Evolutionary conservation across 257 asterid species (phyloP), one percentile per base, ranked within the genome.

Genomic region (Solanum pimpinellifolium): DNA sequence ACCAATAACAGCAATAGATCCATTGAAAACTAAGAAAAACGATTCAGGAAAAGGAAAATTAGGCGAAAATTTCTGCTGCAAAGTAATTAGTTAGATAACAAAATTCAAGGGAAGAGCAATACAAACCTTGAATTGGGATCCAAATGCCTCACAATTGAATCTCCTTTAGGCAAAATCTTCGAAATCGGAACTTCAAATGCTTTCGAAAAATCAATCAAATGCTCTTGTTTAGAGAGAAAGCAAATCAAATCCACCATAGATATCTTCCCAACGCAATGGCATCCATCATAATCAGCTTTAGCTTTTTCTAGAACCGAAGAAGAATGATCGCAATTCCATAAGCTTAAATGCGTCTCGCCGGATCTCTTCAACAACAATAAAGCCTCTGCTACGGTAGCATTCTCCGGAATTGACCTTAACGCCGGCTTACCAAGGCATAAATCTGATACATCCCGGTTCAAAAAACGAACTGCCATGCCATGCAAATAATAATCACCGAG

Each of bases 391-490:
- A 94, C 33, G 21, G 97, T 88, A 76, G 95, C 84, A 86, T 60
- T 84, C 25, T 88, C 90, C 16, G 92, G 59, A 29, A 96, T 88
- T 89, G 96, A 87, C 91, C 87, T 90, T 56, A 96, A 86, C 81
- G 92, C 92, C 87, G 99, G 98, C 87, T 95, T 95, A 20, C 98
- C 99, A 72, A 96, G 88, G 92, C 98, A 95, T 91, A 96, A 91
- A 60, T 95, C 98, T 23, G 98, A 94, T 13, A 94, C 88, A 49
- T 93, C 97, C 78, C 88, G 92, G 87, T 89, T 90, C 91, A 96
- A 87, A 87, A 94, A 90, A 87, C 93, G 89, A 77, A 90, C 87
- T 94, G 97, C 99, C 99, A 96, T 94, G 97, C 99, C 99, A 96
- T 96, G 86, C 99, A 96, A 94, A 42, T 41, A 7, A 75, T 29